Percentiles rank a stretch among this genome's conserved stretches.
phyloP scores from a whole-genome alignment of 2,329 filamentous ascomycete species.

The Nothophoma quercina region DNA sequence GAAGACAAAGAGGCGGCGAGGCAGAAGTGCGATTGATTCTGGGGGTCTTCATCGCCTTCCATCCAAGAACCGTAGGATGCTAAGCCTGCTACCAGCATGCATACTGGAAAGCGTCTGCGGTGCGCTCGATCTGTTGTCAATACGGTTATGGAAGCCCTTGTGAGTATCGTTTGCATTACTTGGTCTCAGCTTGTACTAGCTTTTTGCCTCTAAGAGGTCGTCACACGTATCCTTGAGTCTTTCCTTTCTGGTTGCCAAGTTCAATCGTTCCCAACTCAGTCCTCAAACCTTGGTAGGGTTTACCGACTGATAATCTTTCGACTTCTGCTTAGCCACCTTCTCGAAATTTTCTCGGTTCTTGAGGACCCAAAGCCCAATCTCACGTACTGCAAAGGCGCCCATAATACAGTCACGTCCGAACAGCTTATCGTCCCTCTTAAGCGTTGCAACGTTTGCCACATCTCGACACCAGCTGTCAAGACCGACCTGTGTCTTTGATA shows the following conservation, averaged over 20 bases:
- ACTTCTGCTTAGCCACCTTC: constrained; percentile 46
- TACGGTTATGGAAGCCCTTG: background rate
- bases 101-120: no score
- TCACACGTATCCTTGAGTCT: background rate
- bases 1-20: constrained; percentile 24
- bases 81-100: no score
- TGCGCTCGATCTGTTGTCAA: no score
- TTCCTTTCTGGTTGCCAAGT: background rate
- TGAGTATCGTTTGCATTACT: background rate
- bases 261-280: no score
- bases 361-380: constrained; percentile 58
- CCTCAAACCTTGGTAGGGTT: constrained; percentile 1
- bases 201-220: background rate
- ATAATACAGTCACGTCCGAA: constrained; percentile 59
- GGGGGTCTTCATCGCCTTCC: background rate
- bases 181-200: constrained; percentile 1
- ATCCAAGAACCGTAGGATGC: no score
- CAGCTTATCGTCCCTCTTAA: constrained; percentile 24
- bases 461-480: constrained; percentile 40
- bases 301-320: constrained; percentile 33
- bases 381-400: constrained; percentile 59
- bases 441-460: constrained; percentile 15
- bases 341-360: constrained; percentile 48
- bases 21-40: background rate
- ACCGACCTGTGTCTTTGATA: constrained; percentile 41